Base-by-base conservation (phyloP, 306 rosid genomes). In the Hippophae rhamnoides region DNA sequence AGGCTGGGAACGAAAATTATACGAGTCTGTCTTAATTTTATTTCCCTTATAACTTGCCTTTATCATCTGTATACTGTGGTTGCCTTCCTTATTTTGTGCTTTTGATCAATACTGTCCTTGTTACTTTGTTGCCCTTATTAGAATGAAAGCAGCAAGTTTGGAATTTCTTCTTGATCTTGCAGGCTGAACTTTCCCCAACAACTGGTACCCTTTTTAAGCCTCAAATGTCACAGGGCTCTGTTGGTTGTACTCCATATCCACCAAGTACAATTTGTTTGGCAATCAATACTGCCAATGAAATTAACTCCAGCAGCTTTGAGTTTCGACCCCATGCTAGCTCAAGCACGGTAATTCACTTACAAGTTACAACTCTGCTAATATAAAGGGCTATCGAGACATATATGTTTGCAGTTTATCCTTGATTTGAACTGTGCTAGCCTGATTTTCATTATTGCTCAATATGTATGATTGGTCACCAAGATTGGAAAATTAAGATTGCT, bases 131-230 rank as follows among this genome's bases (percentile, higher is more conserved):
- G 48, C 41, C 27, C 54, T 53, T 54, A 64, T 50, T 81, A 70
- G 52, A 55, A 23, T 26, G 10, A 50, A 56, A 54, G 46, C 38
- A 31, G 38, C 38, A 31, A 56, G 23, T 49, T 66, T 71, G 59
- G 42, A 47, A 62, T 11, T 55, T 58, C 67, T 52, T 61, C 58
- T 58, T 53, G 49, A 63, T 49, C 59, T 67, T 83, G 81, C 86
- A 92, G 99, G 95, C 84, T 59, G 96, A 88, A 66, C 90, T 96
- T 69, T 92, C 99, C 14, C 99, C 99, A 5, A 92, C 99, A 66
- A 92, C 99, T n/a, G 99, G 99, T 47, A 79, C 99, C 64, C 57
- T 92, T 63, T 50, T 72, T 43, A 84, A 82, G 78, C 76, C 85
- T 75, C 89, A 74, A 68, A 70, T 79, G 79, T 43, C 75, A 50